These are phyloP conservation scores for Capillidium rhysosporum DNA, from an alignment of 371 early-diverging fungal species.

Conservation along the genomic window DNA sequence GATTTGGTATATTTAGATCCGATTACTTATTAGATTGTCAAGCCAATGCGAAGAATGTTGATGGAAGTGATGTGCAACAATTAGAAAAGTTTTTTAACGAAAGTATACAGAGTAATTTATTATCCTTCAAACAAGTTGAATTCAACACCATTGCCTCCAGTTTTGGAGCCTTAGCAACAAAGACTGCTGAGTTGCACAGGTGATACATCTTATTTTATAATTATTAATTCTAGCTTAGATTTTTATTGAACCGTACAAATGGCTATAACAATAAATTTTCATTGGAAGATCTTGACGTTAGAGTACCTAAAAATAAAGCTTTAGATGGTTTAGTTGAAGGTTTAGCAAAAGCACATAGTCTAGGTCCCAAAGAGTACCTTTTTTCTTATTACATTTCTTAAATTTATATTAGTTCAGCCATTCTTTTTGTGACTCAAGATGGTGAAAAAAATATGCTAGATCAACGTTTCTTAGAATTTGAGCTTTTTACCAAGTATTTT, in stretches of 20 bases:
- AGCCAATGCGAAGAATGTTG: constrained; percentile 11
- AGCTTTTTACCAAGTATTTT: constrained; percentile 48
- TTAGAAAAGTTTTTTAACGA: not conserved
- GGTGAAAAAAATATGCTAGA: constrained; percentile 88
- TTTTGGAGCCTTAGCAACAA: constrained; percentile 64
- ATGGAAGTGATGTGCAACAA: not conserved
- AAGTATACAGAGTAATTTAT: constrained; percentile 12
- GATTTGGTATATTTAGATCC: constrained; percentile 73
- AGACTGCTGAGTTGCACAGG: constrained; percentile 61
- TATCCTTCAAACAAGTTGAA: constrained; percentile 72
- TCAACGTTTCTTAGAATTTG: constrained; percentile 79
- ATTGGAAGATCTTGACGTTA: constrained; percentile 5
- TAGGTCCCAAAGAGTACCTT: constrained; percentile 52
- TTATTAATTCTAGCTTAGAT: constrained; percentile 17
- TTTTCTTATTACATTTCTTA: not conserved
- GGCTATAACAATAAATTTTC: not conserved
- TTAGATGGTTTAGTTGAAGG: constrained; percentile 50
- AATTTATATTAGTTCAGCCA: constrained; percentile 37
- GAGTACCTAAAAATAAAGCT: constrained; percentile 53
- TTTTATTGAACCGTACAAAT: constrained; percentile 17
- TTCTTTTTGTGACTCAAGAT: constrained; percentile 79
- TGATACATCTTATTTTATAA: constrained; percentile 11
- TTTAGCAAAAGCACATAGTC: constrained; percentile 58
- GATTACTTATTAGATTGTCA: constrained; percentile 79
- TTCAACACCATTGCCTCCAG: constrained; percentile 90